Evolutionary conservation across 2,329 filamentous ascomycete genomes (phyloP).

Genomic region (Colletotrichum sp.): DNA sequence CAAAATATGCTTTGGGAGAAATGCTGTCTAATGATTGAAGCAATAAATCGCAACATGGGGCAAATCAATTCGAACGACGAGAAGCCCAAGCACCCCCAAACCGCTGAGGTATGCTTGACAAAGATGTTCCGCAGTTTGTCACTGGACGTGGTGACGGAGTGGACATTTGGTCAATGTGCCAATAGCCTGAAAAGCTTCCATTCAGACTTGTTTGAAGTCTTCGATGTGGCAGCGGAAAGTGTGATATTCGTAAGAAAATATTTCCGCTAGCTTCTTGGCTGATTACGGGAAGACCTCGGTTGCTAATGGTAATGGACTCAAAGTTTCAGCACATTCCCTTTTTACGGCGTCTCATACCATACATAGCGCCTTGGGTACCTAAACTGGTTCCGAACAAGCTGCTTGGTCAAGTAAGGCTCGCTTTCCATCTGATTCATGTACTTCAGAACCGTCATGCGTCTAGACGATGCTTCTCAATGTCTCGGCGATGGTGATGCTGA

Average conservation of each 20-base stretch:
- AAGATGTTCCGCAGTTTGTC: background rate
- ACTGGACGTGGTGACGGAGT: background rate
- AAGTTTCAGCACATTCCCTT: constrained; percentile 1
- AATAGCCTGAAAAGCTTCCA: background rate
- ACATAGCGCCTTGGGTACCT: background rate
- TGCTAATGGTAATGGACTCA: background rate
- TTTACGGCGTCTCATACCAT: background rate
- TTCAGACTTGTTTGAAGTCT: background rate
- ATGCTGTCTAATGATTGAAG: background rate
- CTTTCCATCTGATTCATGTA: background rate
- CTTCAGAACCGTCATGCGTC: background rate
- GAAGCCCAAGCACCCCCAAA: background rate
- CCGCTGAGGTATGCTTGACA: background rate
- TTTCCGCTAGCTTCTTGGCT: background rate
- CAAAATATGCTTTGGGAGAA: background rate
- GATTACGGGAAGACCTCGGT: background rate
- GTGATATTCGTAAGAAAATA: background rate
- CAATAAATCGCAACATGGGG: background rate
- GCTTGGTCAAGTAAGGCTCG: background rate
- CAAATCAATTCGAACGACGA: background rate
- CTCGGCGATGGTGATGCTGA: background rate
- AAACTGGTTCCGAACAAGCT: background rate
- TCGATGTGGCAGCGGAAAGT: background rate
- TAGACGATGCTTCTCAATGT: background rate
- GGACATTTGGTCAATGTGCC: constrained; percentile 3